These are phyloP conservation scores for Citeromyces nyonsensis DNA, from an alignment of 805 yeast genomes.

Conservation along the genomic window DNA sequence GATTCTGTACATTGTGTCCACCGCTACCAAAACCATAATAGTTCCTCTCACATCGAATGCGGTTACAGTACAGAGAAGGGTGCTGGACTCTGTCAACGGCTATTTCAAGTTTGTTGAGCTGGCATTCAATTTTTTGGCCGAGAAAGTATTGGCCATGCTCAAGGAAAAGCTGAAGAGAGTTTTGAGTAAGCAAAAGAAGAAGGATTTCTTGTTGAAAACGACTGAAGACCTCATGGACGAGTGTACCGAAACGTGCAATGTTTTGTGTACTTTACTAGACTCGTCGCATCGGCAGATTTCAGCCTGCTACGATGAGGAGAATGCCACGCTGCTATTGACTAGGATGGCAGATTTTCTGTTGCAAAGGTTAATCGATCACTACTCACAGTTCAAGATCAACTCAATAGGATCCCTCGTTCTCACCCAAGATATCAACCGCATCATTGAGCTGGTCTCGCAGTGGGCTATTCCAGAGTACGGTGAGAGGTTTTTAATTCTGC, in stretches of 20 bases:
- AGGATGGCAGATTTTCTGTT: constrained; percentile 46
- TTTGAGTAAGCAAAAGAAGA: constrained; percentile 54
- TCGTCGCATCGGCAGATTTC: constrained; percentile 3
- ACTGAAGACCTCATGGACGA: constrained; percentile 19
- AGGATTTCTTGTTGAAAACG: constrained; percentile 39
- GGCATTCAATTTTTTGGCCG: constrained; percentile 47
- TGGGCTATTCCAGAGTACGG: constrained; percentile 37
- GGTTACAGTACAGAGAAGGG: constrained; percentile 38
- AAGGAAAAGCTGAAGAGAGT: constrained; percentile 31
- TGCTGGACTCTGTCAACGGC: constrained; percentile 45
- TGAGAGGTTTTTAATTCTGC: constrained; percentile 50
- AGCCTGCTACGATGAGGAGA: constrained; percentile 14
- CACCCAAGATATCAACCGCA: constrained; percentile 70
- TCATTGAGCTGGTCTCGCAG: constrained; percentile 49
- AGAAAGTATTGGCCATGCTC: constrained; percentile 38
- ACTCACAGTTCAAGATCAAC: constrained; percentile 59
- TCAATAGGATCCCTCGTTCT: constrained; percentile 73
- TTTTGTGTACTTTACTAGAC: constrained; percentile 29
- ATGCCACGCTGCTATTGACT: constrained; percentile 16
- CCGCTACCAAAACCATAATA: constrained; percentile 59
- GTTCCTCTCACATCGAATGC: constrained; percentile 57
- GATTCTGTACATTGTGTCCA: constrained; percentile 48
- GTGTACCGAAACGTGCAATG: constrained; percentile 60
- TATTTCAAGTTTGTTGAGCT: constrained; percentile 47
- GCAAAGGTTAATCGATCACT: constrained; percentile 49